phyloP scores from a whole-genome alignment of 495 filamentous ascomycete species.

The Pyronema omphalodes region DNA sequence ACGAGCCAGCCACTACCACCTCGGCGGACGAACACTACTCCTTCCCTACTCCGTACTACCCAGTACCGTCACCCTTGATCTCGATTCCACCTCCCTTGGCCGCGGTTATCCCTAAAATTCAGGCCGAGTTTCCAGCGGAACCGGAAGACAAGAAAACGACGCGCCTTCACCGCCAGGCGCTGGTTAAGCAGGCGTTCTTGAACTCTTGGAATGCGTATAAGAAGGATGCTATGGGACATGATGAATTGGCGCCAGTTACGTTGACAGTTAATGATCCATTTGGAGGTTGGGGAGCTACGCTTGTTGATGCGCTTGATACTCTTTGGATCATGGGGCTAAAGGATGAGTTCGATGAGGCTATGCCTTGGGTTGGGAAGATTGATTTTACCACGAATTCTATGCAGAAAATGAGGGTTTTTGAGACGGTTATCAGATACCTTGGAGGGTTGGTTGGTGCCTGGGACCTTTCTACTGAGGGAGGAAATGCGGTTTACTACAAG shows the following conservation, averaged over 20 bases:
- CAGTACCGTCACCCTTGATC: constrained; percentile 51
- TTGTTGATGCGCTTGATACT: constrained; percentile 86
- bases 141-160: constrained; percentile 38
- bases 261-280: constrained; percentile 52
- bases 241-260: constrained; percentile 54
- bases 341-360: constrained; percentile 75
- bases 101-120: constrained; percentile 54
- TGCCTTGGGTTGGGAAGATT: constrained; percentile 55
- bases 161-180: constrained; percentile 43
- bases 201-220: constrained; percentile 64
- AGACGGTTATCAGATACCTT: constrained; percentile 75
- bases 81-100: constrained; percentile 52
- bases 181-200: constrained; percentile 49
- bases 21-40: not conserved
- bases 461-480: constrained; percentile 39
- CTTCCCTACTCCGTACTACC: constrained; percentile 46
- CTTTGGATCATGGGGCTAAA: constrained; percentile 91
- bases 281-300: constrained; percentile 82
- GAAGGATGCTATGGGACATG: constrained; percentile 55
- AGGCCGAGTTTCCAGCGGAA: constrained; percentile 50
- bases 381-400: constrained; percentile 65
- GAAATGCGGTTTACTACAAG: not conserved
- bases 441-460: constrained; percentile 70
- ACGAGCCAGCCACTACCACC: not conserved
- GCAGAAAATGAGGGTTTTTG: constrained; percentile 52